Percentiles rank a stretch among this genome's conserved stretches.
phyloP scores from a whole-genome alignment of 2,329 filamentous ascomycete genomes.

The Monosporascus sp. region DNA sequence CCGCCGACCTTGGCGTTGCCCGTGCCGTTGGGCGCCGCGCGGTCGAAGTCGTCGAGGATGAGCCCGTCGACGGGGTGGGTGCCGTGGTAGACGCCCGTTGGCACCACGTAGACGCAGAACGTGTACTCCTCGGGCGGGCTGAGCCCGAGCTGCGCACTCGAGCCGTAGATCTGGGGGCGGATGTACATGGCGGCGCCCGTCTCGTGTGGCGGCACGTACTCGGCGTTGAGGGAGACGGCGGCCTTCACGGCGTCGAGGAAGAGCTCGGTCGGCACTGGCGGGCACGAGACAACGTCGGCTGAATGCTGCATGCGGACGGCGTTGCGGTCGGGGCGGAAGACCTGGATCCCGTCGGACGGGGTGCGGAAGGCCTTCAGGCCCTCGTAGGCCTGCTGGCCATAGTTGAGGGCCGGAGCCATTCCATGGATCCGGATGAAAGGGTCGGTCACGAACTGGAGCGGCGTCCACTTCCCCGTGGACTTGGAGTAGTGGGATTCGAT shows the following conservation, averaged over 20 bases:
- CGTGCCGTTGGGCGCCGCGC: slow-evolving; percentile 84
- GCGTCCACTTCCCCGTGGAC: slow-evolving; percentile 69
- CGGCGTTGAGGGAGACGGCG: slow-evolving; percentile 83
- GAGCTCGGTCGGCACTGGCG: slow-evolving; percentile 67
- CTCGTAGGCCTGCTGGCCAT: slow-evolving; percentile 96
- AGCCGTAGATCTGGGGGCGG: slow-evolving; percentile 82
- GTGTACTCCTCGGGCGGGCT: slow-evolving; percentile 87
- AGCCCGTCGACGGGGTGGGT: slow-evolving; percentile 80
- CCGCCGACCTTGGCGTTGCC: slow-evolving; percentile 92
- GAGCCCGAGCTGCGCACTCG: slow-evolving; percentile 78
- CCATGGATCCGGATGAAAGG: slow-evolving; percentile 87
- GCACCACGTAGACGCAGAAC: slow-evolving; percentile 84
- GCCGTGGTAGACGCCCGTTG: slow-evolving; percentile 92
- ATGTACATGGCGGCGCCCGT: slow-evolving; percentile 92
- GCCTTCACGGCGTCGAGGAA: slow-evolving; percentile 74
- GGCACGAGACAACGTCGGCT: slow-evolving; percentile 77
- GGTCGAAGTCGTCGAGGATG: slow-evolving; percentile 89
- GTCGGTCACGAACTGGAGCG: slow-evolving; percentile 73
- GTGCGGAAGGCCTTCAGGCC: slow-evolving; percentile 94
- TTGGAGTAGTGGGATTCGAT: slow-evolving; percentile 80
- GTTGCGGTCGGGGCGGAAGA: slow-evolving; percentile 87
- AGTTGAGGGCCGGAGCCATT: slow-evolving; percentile 93
- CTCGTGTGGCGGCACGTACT: slow-evolving; percentile 82
- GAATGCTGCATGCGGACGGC: slow-evolving; percentile 80
- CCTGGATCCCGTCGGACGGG: slow-evolving; percentile 66